phyloP scores from a whole-genome alignment of 805 yeast species.

The Candida oleophila region DNA sequence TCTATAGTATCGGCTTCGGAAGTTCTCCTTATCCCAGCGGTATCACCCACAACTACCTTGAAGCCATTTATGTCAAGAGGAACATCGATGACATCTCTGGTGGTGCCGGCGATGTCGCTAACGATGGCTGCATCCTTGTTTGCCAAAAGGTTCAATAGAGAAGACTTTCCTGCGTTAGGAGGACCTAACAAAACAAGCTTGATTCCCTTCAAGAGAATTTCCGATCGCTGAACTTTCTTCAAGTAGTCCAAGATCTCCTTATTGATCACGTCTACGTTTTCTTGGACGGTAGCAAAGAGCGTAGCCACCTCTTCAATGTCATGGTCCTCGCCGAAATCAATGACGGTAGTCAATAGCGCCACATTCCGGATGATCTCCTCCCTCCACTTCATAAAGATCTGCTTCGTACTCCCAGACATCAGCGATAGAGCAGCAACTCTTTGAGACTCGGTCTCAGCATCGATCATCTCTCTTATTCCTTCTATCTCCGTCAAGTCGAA shows the following conservation, averaged over 20 bases:
- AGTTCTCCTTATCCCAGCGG: slow-evolving; percentile 79
- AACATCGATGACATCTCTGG: slow-evolving; percentile 83
- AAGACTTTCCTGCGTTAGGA: slow-evolving; percentile 96
- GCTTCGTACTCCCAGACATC: slow-evolving; percentile 65
- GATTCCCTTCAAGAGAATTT: slow-evolving; percentile 70
- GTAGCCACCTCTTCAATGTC: slow-evolving; percentile 65
- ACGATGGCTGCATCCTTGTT: slow-evolving; percentile 86
- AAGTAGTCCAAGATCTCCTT: slow-evolving; percentile 46
- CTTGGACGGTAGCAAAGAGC: slow-evolving; percentile 51
- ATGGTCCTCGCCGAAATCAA: slow-evolving; percentile 94
- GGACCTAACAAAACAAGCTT: slow-evolving; percentile 77
- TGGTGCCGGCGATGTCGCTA: slow-evolving; percentile 89
- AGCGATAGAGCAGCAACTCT: slow-evolving; percentile 71
- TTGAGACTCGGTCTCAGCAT: slow-evolving; percentile 92
- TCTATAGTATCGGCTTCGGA: slow-evolving; percentile 59
- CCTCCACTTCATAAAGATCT: slow-evolving; percentile 66
- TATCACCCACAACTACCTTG: slow-evolving; percentile 82
- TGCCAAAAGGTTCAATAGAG: slow-evolving; percentile 74
- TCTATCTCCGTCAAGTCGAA: slow-evolving; percentile 88
- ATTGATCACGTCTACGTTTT: slow-evolving; percentile 40
- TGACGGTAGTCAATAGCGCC: slow-evolving; percentile 80
- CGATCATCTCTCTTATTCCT: slow-evolving; percentile 83
- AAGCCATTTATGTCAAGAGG: slow-evolving; percentile 80
- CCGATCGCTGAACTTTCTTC: slow-evolving; percentile 51
- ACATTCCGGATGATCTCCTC: slow-evolving; percentile 57